These are phyloP conservation scores for Wallacemonas sp. DNA, from an alignment of 208 protist species.

Conservation along the genomic window DNA sequence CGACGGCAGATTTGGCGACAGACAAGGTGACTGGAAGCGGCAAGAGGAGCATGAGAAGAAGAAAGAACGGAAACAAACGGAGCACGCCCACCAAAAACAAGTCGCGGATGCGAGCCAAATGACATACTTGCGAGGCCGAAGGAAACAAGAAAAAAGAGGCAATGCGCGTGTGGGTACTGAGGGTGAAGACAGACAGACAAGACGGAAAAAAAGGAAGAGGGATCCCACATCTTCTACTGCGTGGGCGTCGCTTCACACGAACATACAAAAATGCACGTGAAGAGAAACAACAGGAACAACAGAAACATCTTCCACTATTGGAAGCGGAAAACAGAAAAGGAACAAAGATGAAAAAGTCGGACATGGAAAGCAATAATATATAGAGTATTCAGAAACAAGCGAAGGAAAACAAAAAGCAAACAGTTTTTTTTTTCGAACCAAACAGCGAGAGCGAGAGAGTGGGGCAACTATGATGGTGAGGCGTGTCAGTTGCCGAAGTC, in stretches of 20 bases:
- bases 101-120: background rate
- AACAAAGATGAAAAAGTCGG: too few relatives aligned
- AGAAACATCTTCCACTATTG: background rate
- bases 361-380: background rate
- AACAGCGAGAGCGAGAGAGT: too few relatives aligned
- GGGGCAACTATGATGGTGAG: too few relatives aligned
- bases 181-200: background rate
- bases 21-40: background rate
- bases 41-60: slow-evolving; percentile 2
- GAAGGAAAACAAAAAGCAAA: background rate
- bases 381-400: background rate
- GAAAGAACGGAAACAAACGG: background rate
- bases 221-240: too few relatives aligned
- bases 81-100: slow-evolving; percentile 9
- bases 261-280: too few relatives aligned
- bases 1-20: too few relatives aligned
- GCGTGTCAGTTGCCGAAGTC: background rate
- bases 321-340: background rate
- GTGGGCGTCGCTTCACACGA: too few relatives aligned
- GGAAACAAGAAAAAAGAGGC: background rate
- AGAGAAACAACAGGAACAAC: too few relatives aligned
- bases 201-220: too few relatives aligned
- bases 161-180: too few relatives aligned
- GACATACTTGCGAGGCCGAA: too few relatives aligned
- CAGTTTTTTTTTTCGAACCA: too few relatives aligned